A percentile compares a stretch with the other conserved stretches of the same genome.
These are phyloP conservation scores for Kurtzmaniella cleridarum DNA, from an alignment of 805 yeast genomes.

Conservation along the genomic window DNA sequence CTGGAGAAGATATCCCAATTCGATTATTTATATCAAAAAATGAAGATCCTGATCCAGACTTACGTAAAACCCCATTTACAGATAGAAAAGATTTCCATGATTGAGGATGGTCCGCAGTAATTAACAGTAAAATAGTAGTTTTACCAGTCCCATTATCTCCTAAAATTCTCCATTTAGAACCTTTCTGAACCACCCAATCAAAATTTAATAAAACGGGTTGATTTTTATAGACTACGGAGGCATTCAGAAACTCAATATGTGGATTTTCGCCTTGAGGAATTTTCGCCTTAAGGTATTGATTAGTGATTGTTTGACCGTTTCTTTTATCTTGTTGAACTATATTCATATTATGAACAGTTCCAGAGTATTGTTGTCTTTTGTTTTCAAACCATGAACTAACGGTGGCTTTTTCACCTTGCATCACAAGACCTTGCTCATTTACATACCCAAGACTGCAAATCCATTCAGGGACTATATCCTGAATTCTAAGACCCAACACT, in stretches of 20 bases:
- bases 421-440: conserved; percentile 44
- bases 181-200: conserved; percentile 59
- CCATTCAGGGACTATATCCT: conserved; percentile 79
- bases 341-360: conserved; percentile 8
- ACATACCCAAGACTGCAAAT: conserved; percentile 65
- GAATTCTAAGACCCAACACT: conserved; percentile 70
- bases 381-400: background rate
- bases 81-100: conserved; percentile 75
- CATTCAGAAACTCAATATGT: conserved; percentile 47
- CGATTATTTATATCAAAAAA: conserved; percentile 71
- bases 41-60: conserved; percentile 64
- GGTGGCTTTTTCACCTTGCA: background rate
- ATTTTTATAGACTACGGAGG: conserved; percentile 64
- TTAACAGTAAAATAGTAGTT: conserved; percentile 75
- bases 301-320: conserved; percentile 1
- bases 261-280: conserved; percentile 3
- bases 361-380: background rate
- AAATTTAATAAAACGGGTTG: conserved; percentile 54
- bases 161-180: conserved; percentile 82
- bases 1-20: conserved; percentile 92
- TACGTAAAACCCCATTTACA: conserved; percentile 61
- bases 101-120: conserved; percentile 96
- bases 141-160: conserved; percentile 95
- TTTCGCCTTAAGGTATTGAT: background rate
- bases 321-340: background rate